Evolutionary conservation across 371 early-diverging fungal species (phyloP), one percentile per base, ranked within the genome.

Genomic region (Mucor indicus): DNA sequence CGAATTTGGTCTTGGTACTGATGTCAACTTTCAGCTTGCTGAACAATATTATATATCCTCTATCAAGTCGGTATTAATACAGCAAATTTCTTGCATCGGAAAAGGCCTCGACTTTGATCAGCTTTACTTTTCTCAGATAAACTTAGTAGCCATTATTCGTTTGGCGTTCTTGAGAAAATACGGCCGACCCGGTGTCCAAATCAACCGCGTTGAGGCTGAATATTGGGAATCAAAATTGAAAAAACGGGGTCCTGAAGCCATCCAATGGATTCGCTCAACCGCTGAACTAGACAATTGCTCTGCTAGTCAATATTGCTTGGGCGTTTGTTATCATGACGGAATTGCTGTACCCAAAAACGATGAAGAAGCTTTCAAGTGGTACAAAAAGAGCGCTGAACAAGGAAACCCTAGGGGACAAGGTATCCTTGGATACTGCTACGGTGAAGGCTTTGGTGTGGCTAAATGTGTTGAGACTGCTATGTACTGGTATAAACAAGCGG

Each of bases 1-100:
- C 62, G 96, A 96, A 56, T 91, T 91, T 68, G 92, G 90, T 0
- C 65, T 89, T 8, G 92, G 91, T 5, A 53, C 73, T 4, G 45
- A 53, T 6, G 64, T 57, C 13, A 79, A 89, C 51, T 81, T 74
- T 59, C 59, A 58, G 17, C 33, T 46, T n/a, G 64, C 87, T 19
- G 91, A 90, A 43, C 45, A 50, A 11, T 60, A 76, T 37, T 90
- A 92, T 57, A 31, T 79, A 13, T n/a, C 48, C 22, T 47, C 61
- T 13, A 40, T 50, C 40, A 53, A 54, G 13, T 13, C 35, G n/a
- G 35, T n/a, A 4, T 33, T 33, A 33, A 33, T 9, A 4, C 11
- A 33, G 6, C 29, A 27, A 27, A 4, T 33, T 4, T 7, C 6
- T 33, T 9, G 4, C 6, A 15, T 4, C n/a, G 35, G n/a, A 11